phyloP scores from a whole-genome alignment of 202 grass and related monocot genomes.

The Saccharum hybrid region DNA sequence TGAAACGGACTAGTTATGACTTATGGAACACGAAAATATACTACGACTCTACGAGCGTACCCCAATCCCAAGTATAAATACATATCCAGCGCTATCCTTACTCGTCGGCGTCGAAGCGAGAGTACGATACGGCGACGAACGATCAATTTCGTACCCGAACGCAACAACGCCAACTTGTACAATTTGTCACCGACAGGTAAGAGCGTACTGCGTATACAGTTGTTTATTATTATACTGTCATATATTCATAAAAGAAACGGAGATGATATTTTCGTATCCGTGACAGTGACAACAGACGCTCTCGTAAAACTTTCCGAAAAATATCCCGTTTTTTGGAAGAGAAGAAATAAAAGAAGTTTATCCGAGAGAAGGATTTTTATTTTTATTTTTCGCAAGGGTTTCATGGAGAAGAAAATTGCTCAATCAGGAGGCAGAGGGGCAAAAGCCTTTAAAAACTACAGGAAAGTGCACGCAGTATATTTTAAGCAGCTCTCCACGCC shows the following conservation, averaged over 20 bases:
- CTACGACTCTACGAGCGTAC: neutral
- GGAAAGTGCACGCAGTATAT: constrained; percentile 39
- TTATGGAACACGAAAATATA: neutral
- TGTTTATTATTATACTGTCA: neutral
- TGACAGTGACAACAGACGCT: constrained; percentile 7
- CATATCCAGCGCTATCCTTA: neutral
- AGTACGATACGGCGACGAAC: too few relatives aligned
- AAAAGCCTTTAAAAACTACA: constrained; percentile 32
- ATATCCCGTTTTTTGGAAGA: neutral
- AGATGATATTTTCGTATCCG: neutral
- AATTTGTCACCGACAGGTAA: neutral
- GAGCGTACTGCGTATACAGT: neutral
- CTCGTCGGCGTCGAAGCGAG: too few relatives aligned
- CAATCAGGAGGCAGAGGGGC: constrained; percentile 1
- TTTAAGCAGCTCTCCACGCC: constrained; percentile 33
- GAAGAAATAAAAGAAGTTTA: neutral
- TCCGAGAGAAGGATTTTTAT: neutral
- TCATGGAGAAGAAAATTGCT: neutral
- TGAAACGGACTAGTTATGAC: too few relatives aligned
- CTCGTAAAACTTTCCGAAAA: constrained; percentile 1
- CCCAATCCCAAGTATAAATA: neutral
- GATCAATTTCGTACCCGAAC: neutral
- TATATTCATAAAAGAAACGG: too few relatives aligned
- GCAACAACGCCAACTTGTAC: neutral
- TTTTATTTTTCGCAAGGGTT: neutral